A percentile compares a stretch with the other conserved stretches of the same genome.
phyloP scores from a whole-genome alignment of 148 eudicot genomes.

The Vaccinium corymbosum region DNA sequence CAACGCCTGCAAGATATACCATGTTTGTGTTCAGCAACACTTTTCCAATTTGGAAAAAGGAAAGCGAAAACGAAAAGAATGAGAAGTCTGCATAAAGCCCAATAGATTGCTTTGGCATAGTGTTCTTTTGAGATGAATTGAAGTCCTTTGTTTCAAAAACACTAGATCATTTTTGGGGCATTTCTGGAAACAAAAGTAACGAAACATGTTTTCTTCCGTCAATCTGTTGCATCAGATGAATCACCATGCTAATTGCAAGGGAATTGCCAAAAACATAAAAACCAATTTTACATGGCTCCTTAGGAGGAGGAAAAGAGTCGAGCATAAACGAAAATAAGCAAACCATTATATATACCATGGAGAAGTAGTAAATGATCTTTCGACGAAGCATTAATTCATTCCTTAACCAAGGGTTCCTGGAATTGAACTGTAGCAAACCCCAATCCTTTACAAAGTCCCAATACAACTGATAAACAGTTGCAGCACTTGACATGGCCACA shows the following conservation, averaged over 20 bases:
- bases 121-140: neutral
- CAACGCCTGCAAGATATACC: constrained; percentile 57
- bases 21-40: neutral
- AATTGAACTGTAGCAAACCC: constrained; percentile 82
- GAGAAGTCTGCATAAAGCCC: neutral
- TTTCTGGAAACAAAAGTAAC: neutral
- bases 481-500: constrained; percentile 72
- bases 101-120: neutral
- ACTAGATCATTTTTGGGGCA: neutral
- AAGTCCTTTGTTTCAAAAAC: neutral
- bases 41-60: neutral
- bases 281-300: neutral
- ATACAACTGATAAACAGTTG: constrained; percentile 90
- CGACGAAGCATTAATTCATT: constrained; percentile 76
- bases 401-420: constrained; percentile 95
- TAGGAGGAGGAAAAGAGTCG: neutral
- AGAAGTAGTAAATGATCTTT: constrained; percentile 75
- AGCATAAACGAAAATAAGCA: neutral
- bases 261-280: neutral
- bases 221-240: neutral
- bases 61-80: neutral
- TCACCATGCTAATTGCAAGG: neutral
- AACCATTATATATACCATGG: constrained; percentile 55
- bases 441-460: constrained; percentile 99
- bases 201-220: neutral